These are phyloP conservation scores for Penicillium glabrum DNA, from an alignment of 2,329 filamentous ascomycete genomes.

Conservation along the genomic window DNA sequence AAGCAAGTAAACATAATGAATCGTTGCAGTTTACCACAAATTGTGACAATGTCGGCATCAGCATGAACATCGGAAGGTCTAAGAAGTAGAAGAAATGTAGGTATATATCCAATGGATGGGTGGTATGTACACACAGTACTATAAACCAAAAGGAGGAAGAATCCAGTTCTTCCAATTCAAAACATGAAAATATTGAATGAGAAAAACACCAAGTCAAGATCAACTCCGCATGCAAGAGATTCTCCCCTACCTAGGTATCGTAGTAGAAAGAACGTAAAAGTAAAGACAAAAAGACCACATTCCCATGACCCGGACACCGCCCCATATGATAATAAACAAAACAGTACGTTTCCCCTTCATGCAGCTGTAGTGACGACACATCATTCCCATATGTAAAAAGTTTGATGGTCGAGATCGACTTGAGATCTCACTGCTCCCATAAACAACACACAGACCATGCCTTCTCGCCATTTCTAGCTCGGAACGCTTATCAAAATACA, in stretches of 20 bases:
- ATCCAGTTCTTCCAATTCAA: background rate
- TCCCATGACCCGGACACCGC: conserved; percentile 11
- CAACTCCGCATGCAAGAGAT: conserved; percentile 8
- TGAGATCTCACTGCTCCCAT: background rate
- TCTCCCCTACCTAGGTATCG: background rate
- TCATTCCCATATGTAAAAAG: conserved; percentile 16
- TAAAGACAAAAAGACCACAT: background rate
- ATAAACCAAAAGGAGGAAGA: background rate
- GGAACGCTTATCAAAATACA: conserved; percentile 19
- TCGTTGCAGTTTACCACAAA: too few species aligned
- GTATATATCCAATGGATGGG: background rate
- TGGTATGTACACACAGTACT: conserved; percentile 1
- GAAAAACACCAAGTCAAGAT: background rate
- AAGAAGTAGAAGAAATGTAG: background rate
- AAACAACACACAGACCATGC: conserved; percentile 4
- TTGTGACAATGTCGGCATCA: too few species aligned
- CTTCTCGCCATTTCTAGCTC: conserved; percentile 4
- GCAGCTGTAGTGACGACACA: conserved; percentile 9
- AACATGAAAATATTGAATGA: background rate
- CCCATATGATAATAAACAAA: conserved; percentile 7
- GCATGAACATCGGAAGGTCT: background rate
- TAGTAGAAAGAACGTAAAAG: background rate
- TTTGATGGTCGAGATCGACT: conserved; percentile 3
- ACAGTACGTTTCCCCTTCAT: conserved; percentile 10
- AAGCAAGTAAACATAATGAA: too few species aligned